Evolutionary conservation across 2,329 filamentous ascomycete species (phyloP).

Genomic region (Pezicula rhizophila): DNA sequence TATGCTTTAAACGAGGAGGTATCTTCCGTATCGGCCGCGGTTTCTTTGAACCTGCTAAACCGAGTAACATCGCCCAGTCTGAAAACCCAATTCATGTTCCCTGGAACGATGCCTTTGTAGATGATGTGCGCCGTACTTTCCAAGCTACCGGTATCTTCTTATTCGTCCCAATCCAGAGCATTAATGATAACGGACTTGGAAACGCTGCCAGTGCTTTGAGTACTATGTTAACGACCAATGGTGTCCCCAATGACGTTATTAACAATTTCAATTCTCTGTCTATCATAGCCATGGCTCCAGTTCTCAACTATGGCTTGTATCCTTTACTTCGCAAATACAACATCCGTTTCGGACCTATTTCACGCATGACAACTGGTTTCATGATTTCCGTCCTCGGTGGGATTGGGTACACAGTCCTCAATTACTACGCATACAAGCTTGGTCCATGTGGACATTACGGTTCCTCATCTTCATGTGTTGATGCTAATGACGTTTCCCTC

Average conservation of each 20-base stretch:
- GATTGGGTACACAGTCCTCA: constrained; percentile 48
- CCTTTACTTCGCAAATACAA: constrained; percentile 57
- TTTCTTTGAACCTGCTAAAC: constrained; percentile 66
- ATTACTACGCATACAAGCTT: constrained; percentile 56
- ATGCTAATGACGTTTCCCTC: constrained; percentile 14
- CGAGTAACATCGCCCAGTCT: constrained; percentile 49
- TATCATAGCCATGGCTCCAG: constrained; percentile 67
- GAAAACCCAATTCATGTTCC: constrained; percentile 64
- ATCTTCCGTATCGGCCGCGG: constrained; percentile 55
- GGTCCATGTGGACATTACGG: constrained; percentile 50
- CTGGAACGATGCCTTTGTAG: constrained; percentile 77
- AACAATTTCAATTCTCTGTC: constrained; percentile 70
- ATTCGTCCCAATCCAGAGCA: constrained; percentile 39
- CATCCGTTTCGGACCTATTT: constrained; percentile 67
- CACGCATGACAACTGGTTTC: constrained; percentile 68
- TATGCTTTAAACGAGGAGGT: constrained; percentile 48
- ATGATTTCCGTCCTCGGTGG: constrained; percentile 55
- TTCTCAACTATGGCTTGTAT: constrained; percentile 63
- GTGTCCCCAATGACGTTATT: constrained; percentile 73
- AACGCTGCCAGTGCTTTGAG: constrained; percentile 41
- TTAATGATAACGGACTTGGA: constrained; percentile 39
- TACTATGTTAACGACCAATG: constrained; percentile 60
- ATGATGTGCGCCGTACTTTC: constrained; percentile 66
- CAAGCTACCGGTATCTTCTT: constrained; percentile 64
- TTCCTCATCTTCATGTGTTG: constrained; percentile 22